Base-by-base conservation (phyloP, 2,329 filamentous ascomycete genomes). In the Paraphoma chrysanthemicola region DNA sequence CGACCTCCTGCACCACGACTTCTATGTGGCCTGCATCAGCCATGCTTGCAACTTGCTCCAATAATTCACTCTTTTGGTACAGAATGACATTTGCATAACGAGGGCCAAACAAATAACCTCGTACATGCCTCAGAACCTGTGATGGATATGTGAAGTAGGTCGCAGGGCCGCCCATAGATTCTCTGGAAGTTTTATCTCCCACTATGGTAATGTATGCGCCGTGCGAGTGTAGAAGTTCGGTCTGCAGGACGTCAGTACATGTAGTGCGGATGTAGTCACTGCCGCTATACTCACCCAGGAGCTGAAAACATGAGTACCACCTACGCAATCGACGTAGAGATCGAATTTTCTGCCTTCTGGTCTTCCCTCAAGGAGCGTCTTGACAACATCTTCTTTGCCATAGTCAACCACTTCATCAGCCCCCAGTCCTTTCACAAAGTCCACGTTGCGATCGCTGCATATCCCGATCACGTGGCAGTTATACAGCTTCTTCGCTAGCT, bases 321-420 rank as follows among this genome's bases (percentile, higher is more conserved):
- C 83, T 4, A 81, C 76, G 44, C 79, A 81, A 62, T 86, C 84
- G 44, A 85, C 76, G 49, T 85, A 78, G 43, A 79, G 64, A 63
- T 84, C 76, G 18, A 64, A 72, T 46, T 72, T 68, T 44, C 81
- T 78, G 0, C 73, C 63, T 2, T 47, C 43, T 57, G n/a, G 60
- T 31, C 18, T 59, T 36, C 77, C 59, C 0, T 66, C 59, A 1
- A 79, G 59, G 1, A 85, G 64, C 1, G 62, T 58, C 16, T 60
- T 46, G 4, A 74, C 59, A 0, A 68, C 58, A 54, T 81, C 72
- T 6, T 72, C 64, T 4, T 64, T 71, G 1, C 57, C 62, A 51
- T 75, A 75, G 41, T 74, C 71, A 7, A 75, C 53, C n/a, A 82
- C 78, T 64, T 82, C 79, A 58, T 84, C 79, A 0, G 80, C 83